Percentiles rank a stretch among this genome's conserved stretches.
Conservation (phyloP, 2,329 filamentous ascomycete genomes). For the Aspergillus novofumigatus region DNA sequence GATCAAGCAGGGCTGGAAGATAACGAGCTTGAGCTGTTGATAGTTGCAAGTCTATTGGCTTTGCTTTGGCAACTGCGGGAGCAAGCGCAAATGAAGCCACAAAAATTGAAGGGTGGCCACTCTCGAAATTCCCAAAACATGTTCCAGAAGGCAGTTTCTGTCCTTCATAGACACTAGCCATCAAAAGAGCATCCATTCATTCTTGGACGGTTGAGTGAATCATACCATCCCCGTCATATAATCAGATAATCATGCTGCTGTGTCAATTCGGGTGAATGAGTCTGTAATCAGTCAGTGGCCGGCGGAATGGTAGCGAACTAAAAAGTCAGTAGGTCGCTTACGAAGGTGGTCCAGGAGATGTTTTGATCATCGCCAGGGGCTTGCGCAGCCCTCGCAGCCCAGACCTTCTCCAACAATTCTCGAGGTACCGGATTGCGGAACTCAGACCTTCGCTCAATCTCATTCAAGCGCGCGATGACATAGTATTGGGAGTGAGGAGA, state of each 20-base stretch:
- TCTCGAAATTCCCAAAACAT: conserved; percentile 1
- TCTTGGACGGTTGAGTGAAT: neutral
- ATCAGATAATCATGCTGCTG: conserved; percentile 29
- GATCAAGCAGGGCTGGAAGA: neutral
- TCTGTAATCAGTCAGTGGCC: conserved; percentile 11
- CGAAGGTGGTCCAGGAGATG: conserved; percentile 26
- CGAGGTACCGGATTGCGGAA: conserved; percentile 20
- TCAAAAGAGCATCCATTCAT: neutral
- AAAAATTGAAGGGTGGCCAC: neutral
- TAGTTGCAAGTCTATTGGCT: conserved; percentile 4
- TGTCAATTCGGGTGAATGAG: conserved; percentile 15
- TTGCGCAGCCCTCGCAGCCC: conserved; percentile 22
- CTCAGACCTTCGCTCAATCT: conserved; percentile 24
- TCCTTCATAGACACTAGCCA: neutral
- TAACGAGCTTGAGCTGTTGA: neutral
- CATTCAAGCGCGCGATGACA: conserved; percentile 21
- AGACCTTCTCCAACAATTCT: conserved; percentile 22
- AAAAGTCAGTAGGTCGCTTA: conserved; percentile 12
- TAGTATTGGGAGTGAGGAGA: conserved; percentile 28
- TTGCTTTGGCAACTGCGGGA: conserved; percentile 4
- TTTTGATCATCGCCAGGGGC: conserved; percentile 17
- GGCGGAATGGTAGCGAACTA: neutral
- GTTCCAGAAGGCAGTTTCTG: neutral
- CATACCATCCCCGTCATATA: conserved; percentile 15
- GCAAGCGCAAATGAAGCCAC: neutral